Evolutionary conservation across 768 basidiomycete genomes (phyloP), one percentile per base, ranked within the genome.

Genomic region (Clitopilus passeckerianus): DNA sequence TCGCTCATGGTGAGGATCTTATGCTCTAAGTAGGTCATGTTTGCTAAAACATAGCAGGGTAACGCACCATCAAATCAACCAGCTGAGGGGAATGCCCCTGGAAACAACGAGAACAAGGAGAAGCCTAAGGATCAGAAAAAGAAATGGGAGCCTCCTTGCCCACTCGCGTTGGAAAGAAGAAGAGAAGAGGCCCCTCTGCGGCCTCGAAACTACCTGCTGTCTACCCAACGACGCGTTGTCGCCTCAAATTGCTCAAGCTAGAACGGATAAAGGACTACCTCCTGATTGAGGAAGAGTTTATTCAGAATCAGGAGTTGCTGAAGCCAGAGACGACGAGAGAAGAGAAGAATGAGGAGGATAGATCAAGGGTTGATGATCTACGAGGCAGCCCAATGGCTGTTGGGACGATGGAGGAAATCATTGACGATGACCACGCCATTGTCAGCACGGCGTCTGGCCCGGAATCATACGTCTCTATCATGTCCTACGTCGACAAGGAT

Each of bases 141-240:
- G 86, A 95, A 96, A 77, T 98, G 95, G 95, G 96, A 98, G 72
- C 95, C 96, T 7, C 96, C 96, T 67, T 97, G 60, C 95, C 96
- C 14, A 97, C 96, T 52, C 90, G 93, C 60, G 93, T 98, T 34
- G 95, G 95, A 53, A 97, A 95, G 84, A 95, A 94, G 85, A 98
- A 95, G 80, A 85, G 86, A 80, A 84, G 88, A 61, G 95, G 96
- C n/a, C 95, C 96, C 5, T 87, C 93, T 59, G 80, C 94, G 1
- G 86, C 94, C 1, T 89, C 90, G 37, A 96, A 95, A 71, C 86
- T 99, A 2, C 96, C 96, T 18, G 80, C 94, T 10, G 90, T 99
- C 6, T 94, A 81, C 71, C 97, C 97, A 8, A 96, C 92, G 24
- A 97, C 95, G 18, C 88, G 97, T 58, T 99, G 96, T 78, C 89